Evolutionary conservation across 2,329 filamentous ascomycete species (phyloP).

Genomic region (Xylariaceae sp.): DNA sequence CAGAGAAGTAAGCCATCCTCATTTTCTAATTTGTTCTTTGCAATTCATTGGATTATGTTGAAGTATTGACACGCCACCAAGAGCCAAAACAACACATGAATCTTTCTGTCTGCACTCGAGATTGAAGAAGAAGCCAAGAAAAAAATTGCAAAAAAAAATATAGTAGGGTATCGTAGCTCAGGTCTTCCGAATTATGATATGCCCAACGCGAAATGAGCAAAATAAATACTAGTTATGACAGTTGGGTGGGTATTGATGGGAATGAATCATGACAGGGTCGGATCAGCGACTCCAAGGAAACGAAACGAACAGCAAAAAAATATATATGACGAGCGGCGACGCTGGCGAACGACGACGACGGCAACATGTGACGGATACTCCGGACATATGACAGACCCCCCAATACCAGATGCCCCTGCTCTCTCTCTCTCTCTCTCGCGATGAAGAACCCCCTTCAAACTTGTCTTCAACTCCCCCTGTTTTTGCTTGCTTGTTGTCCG

Average conservation of each 20-base stretch:
- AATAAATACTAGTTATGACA: slow-evolving; percentile 15
- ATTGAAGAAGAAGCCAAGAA: not conserved
- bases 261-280: slow-evolving; percentile 14
- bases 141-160: slow-evolving; percentile 3
- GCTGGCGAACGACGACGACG: slow-evolving; percentile 14
- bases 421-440: slow-evolving; percentile 1
- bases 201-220: slow-evolving; percentile 16
- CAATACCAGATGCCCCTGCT: slow-evolving; percentile 7
- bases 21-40: slow-evolving; percentile 1
- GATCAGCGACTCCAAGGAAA: slow-evolving; percentile 6
- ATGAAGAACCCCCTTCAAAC: slow-evolving; percentile 9
- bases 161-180: slow-evolving; percentile 21
- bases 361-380: slow-evolving; percentile 9
- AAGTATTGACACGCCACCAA: slow-evolving; percentile 5
- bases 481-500: slow-evolving; percentile 11
- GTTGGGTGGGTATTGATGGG: slow-evolving; percentile 16
- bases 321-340: slow-evolving; percentile 13
- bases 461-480: slow-evolving; percentile 10
- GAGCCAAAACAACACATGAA: slow-evolving; percentile 7
- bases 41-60: slow-evolving; percentile 2
- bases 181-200: slow-evolving; percentile 17
- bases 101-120: slow-evolving; percentile 16
- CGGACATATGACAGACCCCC: not conserved
- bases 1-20: slow-evolving; percentile 9
- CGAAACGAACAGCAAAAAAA: slow-evolving; percentile 11